Percentiles rank a stretch among this genome's conserved stretches.
Conservation (phyloP, 2,329 filamentous ascomycete genomes). For the Penicillium concentricum region DNA sequence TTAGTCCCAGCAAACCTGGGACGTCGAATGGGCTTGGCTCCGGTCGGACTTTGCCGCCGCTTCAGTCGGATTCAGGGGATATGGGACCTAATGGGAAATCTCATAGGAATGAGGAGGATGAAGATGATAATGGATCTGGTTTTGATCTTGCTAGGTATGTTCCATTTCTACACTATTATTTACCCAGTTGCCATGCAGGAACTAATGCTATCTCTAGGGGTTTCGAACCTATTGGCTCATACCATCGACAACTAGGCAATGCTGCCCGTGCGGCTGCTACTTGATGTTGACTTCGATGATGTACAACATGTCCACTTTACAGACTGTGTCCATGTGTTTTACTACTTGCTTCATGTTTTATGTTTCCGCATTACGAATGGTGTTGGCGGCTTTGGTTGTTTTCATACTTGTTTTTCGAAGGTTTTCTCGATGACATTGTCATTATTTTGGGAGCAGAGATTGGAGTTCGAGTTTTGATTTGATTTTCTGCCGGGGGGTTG, state of each 20-base stretch:
- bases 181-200: neutral
- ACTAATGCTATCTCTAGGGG: constrained; percentile 34
- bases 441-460: constrained; percentile 2
- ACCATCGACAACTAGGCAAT: constrained; percentile 45
- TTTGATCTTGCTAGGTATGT: constrained; percentile 50
- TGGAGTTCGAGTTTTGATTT: constrained; percentile 7
- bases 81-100: constrained; percentile 15
- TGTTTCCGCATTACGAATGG: constrained; percentile 19
- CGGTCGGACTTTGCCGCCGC: constrained; percentile 31
- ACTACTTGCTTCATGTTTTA: constrained; percentile 1
- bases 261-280: constrained; percentile 38
- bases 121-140: constrained; percentile 41
- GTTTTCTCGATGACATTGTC: constrained; percentile 6
- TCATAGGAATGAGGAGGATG: constrained; percentile 37
- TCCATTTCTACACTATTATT: neutral
- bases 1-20: constrained; percentile 46
- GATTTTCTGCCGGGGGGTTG: neutral
- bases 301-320: constrained; percentile 16
- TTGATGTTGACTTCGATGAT: constrained; percentile 10
- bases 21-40: constrained; percentile 32
- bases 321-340: constrained; percentile 9
- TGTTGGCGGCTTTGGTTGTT: constrained; percentile 14
- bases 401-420: neutral
- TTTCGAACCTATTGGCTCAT: constrained; percentile 50
- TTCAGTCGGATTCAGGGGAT: constrained; percentile 33